Percentiles rank a stretch among this genome's conserved stretches.
These are phyloP conservation scores for Solanum hybrid DNA, from an alignment of 305 asterid genomes.

Conservation along the genomic window DNA sequence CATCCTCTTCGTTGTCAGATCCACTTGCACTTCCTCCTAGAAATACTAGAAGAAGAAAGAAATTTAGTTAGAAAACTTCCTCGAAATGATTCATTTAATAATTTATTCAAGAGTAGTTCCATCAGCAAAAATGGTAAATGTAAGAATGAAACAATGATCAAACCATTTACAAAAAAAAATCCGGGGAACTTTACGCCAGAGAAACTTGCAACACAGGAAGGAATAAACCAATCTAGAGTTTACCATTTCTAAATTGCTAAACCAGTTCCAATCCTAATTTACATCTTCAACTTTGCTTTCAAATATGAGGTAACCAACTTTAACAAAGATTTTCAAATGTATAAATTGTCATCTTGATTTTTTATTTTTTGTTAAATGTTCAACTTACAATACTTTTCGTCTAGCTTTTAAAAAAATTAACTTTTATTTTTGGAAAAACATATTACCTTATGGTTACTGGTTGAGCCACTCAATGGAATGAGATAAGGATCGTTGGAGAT, in stretches of 20 bases:
- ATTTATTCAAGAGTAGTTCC: background rate
- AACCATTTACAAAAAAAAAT: background rate
- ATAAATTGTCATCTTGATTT: background rate
- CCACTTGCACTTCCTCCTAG: conserved; percentile 23
- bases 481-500: too few species aligned
- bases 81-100: background rate
- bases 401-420: too few species aligned
- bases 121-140: background rate
- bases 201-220: too few species aligned
- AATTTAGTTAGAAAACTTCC: background rate
- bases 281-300: background rate
- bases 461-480: background rate
- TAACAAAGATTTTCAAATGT: background rate
- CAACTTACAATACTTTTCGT: background rate
- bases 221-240: background rate
- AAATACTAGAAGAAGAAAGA: background rate
- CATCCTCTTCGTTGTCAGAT: conserved; percentile 28
- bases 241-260: background rate
- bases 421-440: background rate
- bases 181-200: too few species aligned
- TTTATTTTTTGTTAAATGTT: background rate
- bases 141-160: background rate
- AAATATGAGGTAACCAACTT: background rate
- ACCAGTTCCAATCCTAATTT: background rate
- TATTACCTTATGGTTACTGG: background rate